These are phyloP conservation scores for Fusarium setosum DNA, from an alignment of 2,329 filamentous ascomycete species.

Conservation along the genomic window DNA sequence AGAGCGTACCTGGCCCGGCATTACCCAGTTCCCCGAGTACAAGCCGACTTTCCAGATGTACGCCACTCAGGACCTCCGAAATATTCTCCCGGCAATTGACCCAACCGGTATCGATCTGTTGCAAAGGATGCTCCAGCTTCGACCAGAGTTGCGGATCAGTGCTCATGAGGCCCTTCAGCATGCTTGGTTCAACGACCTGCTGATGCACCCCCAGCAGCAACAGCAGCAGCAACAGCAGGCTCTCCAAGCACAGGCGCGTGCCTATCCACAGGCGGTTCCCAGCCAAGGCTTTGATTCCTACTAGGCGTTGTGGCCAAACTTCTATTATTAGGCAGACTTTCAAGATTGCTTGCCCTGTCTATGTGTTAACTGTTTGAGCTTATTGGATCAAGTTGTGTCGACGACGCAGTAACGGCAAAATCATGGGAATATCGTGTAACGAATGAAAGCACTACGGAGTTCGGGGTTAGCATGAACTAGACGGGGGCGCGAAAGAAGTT, in stretches of 20 bases:
- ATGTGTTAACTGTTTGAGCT: neutral
- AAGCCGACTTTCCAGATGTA: constrained; percentile 96
- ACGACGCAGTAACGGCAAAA: constrained; percentile 13
- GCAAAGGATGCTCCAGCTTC: constrained; percentile 89
- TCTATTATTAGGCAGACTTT: neutral
- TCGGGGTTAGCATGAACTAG: constrained; percentile 38
- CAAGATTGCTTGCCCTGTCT: constrained; percentile 10
- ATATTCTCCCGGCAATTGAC: constrained; percentile 92
- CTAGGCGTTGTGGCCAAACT: constrained; percentile 33
- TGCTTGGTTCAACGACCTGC: constrained; percentile 88
- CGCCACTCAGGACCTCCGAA: constrained; percentile 87
- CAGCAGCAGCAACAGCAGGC: constrained; percentile 51
- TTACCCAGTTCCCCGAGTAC: constrained; percentile 96
- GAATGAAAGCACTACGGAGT: constrained; percentile 38
- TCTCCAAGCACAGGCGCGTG: constrained; percentile 56
- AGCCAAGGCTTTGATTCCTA: constrained; percentile 53
- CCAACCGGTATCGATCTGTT: constrained; percentile 87
- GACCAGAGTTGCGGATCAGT: constrained; percentile 91
- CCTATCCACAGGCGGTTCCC: constrained; percentile 53
- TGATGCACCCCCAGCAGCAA: constrained; percentile 65
- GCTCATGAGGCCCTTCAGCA: constrained; percentile 89
- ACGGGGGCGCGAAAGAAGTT: constrained; percentile 31
- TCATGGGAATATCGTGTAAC: constrained; percentile 19
- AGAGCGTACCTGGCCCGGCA: constrained; percentile 94
- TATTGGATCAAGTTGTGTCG: constrained; percentile 13